Evolutionary conservation across 805 yeast species (phyloP), one percentile per base, ranked within the genome.

Genomic region (Tetrapisispora arboricola): DNA sequence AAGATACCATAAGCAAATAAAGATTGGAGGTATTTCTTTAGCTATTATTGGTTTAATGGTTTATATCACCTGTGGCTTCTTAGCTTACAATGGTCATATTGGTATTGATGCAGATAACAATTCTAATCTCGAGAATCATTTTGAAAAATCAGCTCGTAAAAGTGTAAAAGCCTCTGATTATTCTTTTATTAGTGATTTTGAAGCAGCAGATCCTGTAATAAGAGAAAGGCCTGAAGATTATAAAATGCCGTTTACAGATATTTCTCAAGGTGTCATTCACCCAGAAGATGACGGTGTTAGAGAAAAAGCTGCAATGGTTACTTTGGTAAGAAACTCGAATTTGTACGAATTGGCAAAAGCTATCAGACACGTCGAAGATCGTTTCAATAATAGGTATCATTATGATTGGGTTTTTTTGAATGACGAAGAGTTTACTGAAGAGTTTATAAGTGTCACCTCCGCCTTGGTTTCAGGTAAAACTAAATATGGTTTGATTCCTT

Each of bases 321-420:
- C 85, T 2, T 64, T 84, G 27, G 85, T 84, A 32, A 70, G 87
- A 49, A 83, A 84, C 56, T 54, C 64, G 10, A 92, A 84, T 44
- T 60, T 83, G 3, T 73, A 69, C 53, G 63, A 62, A 12, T 66
- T 84, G 55, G 57, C 78, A 6, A 70, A 70, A 32, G 71, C 90
- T 4, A 73, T 84, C 38, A 71, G 75, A 47, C 70, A 71, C 42
- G 74, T 78, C 35, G 84, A 83, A 53, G 78, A 72, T 48, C 61
- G 88, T 29, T 83, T 81, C 65, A 84, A 84, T 60, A 27, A 54
- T 32, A 64, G 68, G 40, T 79, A 60, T 54, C 72, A 76, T 49
- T 83, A 84, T 54, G 92, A 84, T 58, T 84, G 87, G 85, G 79
- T 82, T 3, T 84, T 84, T 50, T 59, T 84, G 36, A 84, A 84